Percentiles rank a stretch among this genome's conserved stretches.
Evolutionary conservation across 768 basidiomycete genomes (phyloP).

Genomic region (Amanita phalloides): DNA sequence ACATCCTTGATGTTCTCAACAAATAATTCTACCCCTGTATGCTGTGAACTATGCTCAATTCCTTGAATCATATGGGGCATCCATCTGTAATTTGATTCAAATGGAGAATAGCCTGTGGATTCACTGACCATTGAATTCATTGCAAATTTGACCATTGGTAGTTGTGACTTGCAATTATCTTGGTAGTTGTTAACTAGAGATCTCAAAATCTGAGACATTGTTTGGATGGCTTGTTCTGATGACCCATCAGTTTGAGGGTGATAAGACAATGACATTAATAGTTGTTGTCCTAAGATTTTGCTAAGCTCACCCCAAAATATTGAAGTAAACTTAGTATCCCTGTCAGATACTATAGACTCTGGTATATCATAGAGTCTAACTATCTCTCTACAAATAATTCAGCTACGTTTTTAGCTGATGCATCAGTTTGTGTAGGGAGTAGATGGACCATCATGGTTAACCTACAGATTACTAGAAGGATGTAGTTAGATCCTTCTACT

Average conservation of each 20-base stretch:
- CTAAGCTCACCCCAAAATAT: conserved; percentile 19
- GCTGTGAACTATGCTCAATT: no score
- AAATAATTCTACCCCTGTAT: not conserved
- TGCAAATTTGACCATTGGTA: conserved; percentile 8
- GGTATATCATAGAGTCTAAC: conserved; percentile 17
- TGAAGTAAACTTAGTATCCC: conserved; percentile 23
- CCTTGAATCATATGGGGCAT: conserved; percentile 10
- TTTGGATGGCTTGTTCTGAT: conserved; percentile 16
- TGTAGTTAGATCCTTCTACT: no score
- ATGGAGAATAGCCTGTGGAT: conserved; percentile 24
- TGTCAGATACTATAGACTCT: conserved; percentile 16
- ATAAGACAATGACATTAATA: conserved; percentile 25
- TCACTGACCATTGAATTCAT: not conserved
- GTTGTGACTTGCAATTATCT: conserved; percentile 18
- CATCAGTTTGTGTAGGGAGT: no score
- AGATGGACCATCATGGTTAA: no score
- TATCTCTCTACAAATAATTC: conserved; percentile 5
- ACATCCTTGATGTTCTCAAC: not conserved
- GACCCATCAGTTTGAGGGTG: conserved; percentile 31
- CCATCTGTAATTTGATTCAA: conserved; percentile 12
- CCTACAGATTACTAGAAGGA: no score
- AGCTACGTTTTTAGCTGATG: no score
- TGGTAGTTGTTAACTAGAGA: conserved; percentile 15
- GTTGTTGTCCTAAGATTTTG: conserved; percentile 16
- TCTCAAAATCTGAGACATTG: conserved; percentile 20